phyloP scores from a whole-genome alignment of 495 filamentous ascomycete genomes.

The Aspergillus wentii region DNA sequence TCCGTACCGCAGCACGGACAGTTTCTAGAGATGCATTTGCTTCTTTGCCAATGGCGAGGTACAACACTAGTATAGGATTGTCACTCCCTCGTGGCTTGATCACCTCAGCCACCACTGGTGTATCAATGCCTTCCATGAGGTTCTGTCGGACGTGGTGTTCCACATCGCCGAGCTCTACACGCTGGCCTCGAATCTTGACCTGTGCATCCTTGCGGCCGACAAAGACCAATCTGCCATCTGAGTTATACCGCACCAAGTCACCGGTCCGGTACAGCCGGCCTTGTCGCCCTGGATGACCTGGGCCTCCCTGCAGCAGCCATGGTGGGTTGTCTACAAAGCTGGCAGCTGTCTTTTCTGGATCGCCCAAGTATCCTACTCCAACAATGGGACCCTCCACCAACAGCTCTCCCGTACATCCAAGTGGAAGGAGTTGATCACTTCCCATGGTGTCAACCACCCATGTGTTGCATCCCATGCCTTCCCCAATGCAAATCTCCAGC shows the following conservation, averaged over 20 bases:
- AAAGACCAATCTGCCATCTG: constrained; percentile 65
- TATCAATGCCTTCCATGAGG: constrained; percentile 5
- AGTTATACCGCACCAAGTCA: constrained; percentile 65
- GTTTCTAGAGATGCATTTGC: not conserved
- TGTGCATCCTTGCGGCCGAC: constrained; percentile 65
- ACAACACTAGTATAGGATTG: constrained; percentile 10
- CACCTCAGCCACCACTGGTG: constrained; percentile 9
- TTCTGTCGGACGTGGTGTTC: constrained; percentile 18
- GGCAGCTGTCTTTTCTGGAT: constrained; percentile 30
- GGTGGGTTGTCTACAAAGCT: constrained; percentile 35
- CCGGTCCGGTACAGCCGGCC: constrained; percentile 59
- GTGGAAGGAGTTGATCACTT: constrained; percentile 22
- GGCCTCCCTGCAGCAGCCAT: constrained; percentile 27
- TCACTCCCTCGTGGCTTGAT: constrained; percentile 7
- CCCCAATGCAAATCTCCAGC: constrained; percentile 8
- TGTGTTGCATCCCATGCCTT: constrained; percentile 4
- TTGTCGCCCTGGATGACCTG: not conserved
- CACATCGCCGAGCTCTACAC: constrained; percentile 35
- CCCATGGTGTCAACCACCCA: constrained; percentile 37
- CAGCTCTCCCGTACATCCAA: constrained; percentile 38
- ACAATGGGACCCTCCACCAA: constrained; percentile 35
- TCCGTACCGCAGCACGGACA: not conserved
- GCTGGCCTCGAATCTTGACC: constrained; percentile 32
- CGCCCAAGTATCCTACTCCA: constrained; percentile 33
- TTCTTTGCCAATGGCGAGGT: too few relatives aligned